These are phyloP conservation scores for Cytidiella melzeri DNA, from an alignment of 768 basidiomycete species.

Conservation along the genomic window DNA sequence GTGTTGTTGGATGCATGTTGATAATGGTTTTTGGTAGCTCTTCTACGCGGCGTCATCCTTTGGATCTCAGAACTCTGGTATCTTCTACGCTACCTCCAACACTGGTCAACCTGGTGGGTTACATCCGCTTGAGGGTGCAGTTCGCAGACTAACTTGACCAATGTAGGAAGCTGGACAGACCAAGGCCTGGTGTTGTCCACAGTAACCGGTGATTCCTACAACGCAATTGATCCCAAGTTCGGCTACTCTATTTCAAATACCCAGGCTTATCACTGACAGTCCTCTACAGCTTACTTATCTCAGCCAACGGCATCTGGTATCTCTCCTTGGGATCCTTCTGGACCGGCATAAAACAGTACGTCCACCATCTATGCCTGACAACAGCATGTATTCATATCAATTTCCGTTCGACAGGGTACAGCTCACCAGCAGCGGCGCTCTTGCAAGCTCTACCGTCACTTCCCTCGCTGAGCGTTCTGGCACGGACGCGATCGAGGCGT, in stretches of 20 bases:
- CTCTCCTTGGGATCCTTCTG: constrained; percentile 51
- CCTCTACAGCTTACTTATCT: background rate
- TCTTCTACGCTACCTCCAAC: constrained; percentile 47
- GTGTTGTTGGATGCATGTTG: background rate
- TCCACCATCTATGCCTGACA: background rate
- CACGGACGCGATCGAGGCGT: constrained; percentile 44
- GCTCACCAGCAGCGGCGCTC: no score
- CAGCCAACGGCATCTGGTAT: constrained; percentile 34
- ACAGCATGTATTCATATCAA: no score
- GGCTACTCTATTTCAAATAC: no score
- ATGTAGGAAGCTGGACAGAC: constrained; percentile 29
- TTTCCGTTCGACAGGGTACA: no score
- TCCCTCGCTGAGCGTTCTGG: constrained; percentile 41
- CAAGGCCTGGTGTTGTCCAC: constrained; percentile 44
- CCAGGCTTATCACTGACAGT: no score
- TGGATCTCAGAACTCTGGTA: constrained; percentile 47
- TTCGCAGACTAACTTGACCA: background rate
- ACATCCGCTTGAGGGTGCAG: background rate
- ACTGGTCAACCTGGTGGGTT: constrained; percentile 29
- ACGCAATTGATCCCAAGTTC: constrained; percentile 53
- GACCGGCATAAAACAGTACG: constrained; percentile 43
- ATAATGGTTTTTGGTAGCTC: constrained; percentile 28
- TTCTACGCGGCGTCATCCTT: constrained; percentile 52
- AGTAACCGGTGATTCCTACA: constrained; percentile 31
- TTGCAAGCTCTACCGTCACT: constrained; percentile 32